Percentiles rank a stretch among this genome's conserved stretches.
phyloP scores from a whole-genome alignment of 371 early-diverging fungal species.

The Furculomyces boomerangus region DNA sequence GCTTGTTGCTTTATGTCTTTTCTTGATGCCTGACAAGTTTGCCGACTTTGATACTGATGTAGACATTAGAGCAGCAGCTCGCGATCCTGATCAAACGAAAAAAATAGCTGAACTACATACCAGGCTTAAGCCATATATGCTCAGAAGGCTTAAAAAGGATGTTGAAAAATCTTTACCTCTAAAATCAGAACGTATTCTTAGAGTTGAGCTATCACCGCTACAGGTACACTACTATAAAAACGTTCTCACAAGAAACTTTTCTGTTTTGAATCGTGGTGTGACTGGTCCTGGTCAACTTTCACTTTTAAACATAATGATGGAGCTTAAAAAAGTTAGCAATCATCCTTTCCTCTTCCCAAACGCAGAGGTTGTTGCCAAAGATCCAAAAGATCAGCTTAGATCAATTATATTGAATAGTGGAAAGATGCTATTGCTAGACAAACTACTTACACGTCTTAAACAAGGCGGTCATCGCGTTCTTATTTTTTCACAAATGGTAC shows the following conservation, averaged over 20 bases:
- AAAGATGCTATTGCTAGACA: slow-evolving; percentile 90
- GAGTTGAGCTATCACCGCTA: slow-evolving; percentile 78
- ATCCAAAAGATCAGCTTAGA: slow-evolving; percentile 49
- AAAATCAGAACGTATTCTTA: slow-evolving; percentile 85
- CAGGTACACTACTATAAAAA: slow-evolving; percentile 86
- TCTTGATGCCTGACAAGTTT: slow-evolving; percentile 71
- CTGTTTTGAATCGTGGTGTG: slow-evolving; percentile 59
- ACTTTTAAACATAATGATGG: slow-evolving; percentile 86
- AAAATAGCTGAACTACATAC: slow-evolving; percentile 75
- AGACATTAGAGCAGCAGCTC: slow-evolving; percentile 30
- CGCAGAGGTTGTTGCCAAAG: slow-evolving; percentile 45
- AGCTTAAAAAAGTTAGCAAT: slow-evolving; percentile 97
- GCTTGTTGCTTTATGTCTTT: slow-evolving; percentile 54
- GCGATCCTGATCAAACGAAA: slow-evolving; percentile 38
- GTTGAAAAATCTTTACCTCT: slow-evolving; percentile 91
- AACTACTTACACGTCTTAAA: slow-evolving; percentile 69
- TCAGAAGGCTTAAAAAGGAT: slow-evolving; percentile 91
- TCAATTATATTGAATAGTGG: slow-evolving; percentile 78
- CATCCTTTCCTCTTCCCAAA: slow-evolving; percentile 95
- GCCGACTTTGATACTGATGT: slow-evolving; percentile 34
- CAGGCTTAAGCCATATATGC: slow-evolving; percentile 70
- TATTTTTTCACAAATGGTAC: slow-evolving; percentile 91
- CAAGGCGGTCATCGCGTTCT: slow-evolving; percentile 81
- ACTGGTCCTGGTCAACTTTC: slow-evolving; percentile 68
- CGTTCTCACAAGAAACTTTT: slow-evolving; percentile 83